A percentile compares a stretch with the other conserved stretches of the same genome.
phyloP scores from a whole-genome alignment of 2,329 filamentous ascomycete species.

The Colletotrichum sidae region DNA sequence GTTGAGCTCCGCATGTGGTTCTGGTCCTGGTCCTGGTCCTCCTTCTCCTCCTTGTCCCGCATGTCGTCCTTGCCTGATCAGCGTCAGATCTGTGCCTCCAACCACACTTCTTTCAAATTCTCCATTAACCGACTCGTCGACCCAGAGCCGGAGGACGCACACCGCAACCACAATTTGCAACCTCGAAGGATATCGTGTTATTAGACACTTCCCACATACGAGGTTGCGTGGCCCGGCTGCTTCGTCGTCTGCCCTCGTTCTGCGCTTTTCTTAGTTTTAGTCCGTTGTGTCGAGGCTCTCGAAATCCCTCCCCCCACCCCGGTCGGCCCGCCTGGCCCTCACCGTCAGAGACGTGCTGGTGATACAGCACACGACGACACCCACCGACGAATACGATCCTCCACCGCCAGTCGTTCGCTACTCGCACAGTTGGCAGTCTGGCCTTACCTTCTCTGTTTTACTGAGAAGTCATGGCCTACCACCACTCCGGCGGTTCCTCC shows the following conservation, averaged over 20 bases:
- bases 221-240: constrained; percentile 17
- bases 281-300: background rate
- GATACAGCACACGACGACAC: background rate
- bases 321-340: constrained; percentile 2
- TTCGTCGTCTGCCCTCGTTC: constrained; percentile 6
- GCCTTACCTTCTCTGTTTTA: background rate
- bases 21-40: constrained; percentile 32
- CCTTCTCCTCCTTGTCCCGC: constrained; percentile 33
- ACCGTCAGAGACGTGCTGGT: background rate
- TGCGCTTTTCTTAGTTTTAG: background rate
- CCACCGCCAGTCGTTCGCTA: background rate
- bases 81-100: constrained; percentile 30
- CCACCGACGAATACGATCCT: background rate
- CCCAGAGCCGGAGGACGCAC: constrained; percentile 22
- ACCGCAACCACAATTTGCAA: constrained; percentile 16
- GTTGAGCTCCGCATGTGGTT: constrained; percentile 35
- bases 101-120: constrained; percentile 30
- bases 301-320: background rate
- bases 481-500: constrained; percentile 33
- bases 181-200: constrained; percentile 31
- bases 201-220: constrained; percentile 30
- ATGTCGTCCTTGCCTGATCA: constrained; percentile 37
- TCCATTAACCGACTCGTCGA: constrained; percentile 27
- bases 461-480: constrained; percentile 34
- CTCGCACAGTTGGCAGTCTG: no score